Conservation (phyloP, 306 rosid species). For the Cicer pinnatifidum region DNA sequence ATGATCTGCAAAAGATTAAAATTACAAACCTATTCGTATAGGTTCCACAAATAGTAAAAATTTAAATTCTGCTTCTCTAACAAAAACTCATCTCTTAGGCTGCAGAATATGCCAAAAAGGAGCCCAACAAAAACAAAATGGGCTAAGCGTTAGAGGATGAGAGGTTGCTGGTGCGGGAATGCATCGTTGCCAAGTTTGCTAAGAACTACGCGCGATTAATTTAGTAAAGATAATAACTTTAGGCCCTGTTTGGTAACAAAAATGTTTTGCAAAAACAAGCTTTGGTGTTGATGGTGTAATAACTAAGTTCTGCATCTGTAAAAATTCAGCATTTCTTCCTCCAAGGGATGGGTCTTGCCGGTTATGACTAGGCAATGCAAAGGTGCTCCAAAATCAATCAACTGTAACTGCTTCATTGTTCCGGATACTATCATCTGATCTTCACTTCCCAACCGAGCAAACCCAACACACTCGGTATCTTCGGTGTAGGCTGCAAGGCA, state of each 20-base stretch:
- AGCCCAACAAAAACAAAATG: background rate
- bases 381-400: conserved; percentile 80
- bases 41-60: background rate
- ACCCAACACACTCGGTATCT: conserved; percentile 81
- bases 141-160: background rate
- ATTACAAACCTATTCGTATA: background rate
- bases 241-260: background rate
- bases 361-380: conserved; percentile 90
- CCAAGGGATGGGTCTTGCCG: conserved; percentile 87
- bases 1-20: background rate
- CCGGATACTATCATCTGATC: conserved; percentile 82
- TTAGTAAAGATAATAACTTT: too few species aligned
- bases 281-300: conserved; percentile 22
- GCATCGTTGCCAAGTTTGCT: too few species aligned
- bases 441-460: conserved; percentile 89
- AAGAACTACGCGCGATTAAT: too few species aligned
- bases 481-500: conserved; percentile 64
- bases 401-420: conserved; percentile 71
- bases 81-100: background rate
- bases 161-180: too few species aligned
- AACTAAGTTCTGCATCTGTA: conserved; percentile 52
- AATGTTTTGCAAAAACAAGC: conserved; percentile 17
- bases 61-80: background rate
- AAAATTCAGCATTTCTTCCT: conserved; percentile 88
- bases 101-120: background rate